phyloP scores from a whole-genome alignment of 495 filamentous ascomycete genomes.

The Aspergillus kassunensis region DNA sequence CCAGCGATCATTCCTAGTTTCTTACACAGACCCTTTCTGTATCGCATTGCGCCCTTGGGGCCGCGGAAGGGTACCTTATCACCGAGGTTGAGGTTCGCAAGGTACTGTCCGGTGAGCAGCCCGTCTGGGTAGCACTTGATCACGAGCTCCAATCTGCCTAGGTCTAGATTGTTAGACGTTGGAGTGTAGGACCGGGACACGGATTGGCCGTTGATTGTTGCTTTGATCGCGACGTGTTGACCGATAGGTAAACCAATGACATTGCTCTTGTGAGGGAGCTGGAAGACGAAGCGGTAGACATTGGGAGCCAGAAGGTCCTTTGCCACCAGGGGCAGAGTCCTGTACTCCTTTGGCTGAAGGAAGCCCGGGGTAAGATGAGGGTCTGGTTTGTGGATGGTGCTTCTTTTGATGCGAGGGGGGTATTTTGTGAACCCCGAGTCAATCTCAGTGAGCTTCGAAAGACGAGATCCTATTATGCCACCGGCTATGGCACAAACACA shows the following conservation, averaged over 20 bases:
- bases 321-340: constrained; percentile 37
- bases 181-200: constrained; percentile 50
- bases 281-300: constrained; percentile 47
- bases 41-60: constrained; percentile 47
- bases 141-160: constrained; percentile 42
- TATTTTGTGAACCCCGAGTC: constrained; percentile 38
- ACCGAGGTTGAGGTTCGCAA: constrained; percentile 30
- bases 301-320: constrained; percentile 42
- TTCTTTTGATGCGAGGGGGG: constrained; percentile 33
- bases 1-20: constrained; percentile 49
- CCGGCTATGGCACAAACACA: too few relatives aligned
- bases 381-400: constrained; percentile 23
- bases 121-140: constrained; percentile 49
- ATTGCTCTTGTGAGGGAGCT: constrained; percentile 34
- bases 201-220: constrained; percentile 36
- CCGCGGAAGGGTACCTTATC: constrained; percentile 34
- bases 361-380: constrained; percentile 35
- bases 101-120: constrained; percentile 44
- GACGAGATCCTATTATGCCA: too few relatives aligned
- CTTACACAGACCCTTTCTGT: constrained; percentile 15
- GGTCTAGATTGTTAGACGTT: constrained; percentile 48
- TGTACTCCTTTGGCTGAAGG: constrained; percentile 45
- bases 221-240: constrained; percentile 50
- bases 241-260: constrained; percentile 51
- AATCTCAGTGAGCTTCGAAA: constrained; percentile 27